A percentile compares a stretch with the other conserved stretches of the same genome.
Conservation (phyloP, 2,329 filamentous ascomycete species). For the Botryosphaeria dothidea region DNA sequence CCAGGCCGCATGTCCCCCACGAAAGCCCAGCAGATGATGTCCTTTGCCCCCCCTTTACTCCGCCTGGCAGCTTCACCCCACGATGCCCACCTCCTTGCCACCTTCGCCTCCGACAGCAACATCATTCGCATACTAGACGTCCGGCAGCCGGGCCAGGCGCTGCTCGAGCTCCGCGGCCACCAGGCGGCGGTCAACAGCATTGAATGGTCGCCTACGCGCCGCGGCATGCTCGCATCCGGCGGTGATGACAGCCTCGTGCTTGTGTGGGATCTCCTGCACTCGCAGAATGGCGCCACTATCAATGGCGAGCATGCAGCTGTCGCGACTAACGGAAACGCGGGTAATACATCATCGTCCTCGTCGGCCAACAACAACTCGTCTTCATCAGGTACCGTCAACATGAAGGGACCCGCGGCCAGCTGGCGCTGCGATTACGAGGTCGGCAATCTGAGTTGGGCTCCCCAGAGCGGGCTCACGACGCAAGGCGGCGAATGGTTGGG, state of each 20-base stretch:
- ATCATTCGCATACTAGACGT: constrained; percentile 94
- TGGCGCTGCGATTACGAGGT: constrained; percentile 90
- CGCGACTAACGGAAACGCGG: constrained; percentile 27
- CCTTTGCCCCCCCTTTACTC: constrained; percentile 65
- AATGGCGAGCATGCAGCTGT: constrained; percentile 40
- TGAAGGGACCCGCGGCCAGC: constrained; percentile 69
- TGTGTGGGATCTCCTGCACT: constrained; percentile 88
- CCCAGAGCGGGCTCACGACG: constrained; percentile 64
- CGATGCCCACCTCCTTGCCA: constrained; percentile 93
- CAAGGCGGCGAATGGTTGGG: constrained; percentile 83
- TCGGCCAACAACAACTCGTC: constrained; percentile 18
- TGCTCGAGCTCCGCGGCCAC: constrained; percentile 91
- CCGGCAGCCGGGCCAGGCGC: constrained; percentile 89
- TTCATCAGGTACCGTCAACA: constrained; percentile 50
- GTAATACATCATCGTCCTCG: constrained; percentile 31
- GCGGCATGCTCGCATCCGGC: constrained; percentile 87
- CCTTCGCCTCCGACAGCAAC: constrained; percentile 90
- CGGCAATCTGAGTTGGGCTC: constrained; percentile 82
- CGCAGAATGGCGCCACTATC: constrained; percentile 53
- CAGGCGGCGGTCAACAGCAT: constrained; percentile 84
- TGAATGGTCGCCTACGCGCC: constrained; percentile 87
- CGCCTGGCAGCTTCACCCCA: constrained; percentile 90
- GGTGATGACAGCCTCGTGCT: constrained; percentile 90
- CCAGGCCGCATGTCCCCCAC: constrained; percentile 67
- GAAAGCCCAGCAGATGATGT: constrained; percentile 73